Conservation (phyloP, 306 rosid species). For the Lathyrus oleraceus region DNA sequence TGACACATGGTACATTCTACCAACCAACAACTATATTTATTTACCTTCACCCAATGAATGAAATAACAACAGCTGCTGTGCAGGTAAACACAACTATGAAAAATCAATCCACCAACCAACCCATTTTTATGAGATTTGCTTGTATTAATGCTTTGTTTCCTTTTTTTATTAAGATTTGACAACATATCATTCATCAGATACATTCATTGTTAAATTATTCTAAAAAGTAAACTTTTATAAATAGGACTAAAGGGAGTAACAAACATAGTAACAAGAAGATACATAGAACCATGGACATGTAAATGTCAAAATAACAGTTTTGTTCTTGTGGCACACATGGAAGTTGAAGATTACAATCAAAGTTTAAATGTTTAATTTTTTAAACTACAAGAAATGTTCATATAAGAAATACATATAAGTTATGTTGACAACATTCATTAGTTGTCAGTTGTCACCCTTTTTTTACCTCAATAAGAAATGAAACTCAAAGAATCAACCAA, state of each 20-base stretch:
- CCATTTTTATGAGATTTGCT: too few species aligned
- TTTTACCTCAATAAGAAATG: conserved; percentile 12
- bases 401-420: conserved; percentile 12
- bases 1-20: too few species aligned
- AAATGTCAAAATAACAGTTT: background rate
- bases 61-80: too few species aligned
- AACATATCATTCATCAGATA: too few species aligned
- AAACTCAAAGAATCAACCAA: conserved; percentile 61
- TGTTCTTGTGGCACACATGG: conserved; percentile 2
- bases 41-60: too few species aligned
- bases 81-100: too few species aligned
- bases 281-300: background rate
- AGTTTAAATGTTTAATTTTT: conserved; percentile 8
- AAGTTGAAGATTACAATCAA: background rate
- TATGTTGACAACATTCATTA: conserved; percentile 12
- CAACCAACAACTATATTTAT: too few species aligned
- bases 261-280: background rate
- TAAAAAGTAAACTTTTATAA: too few species aligned
- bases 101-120: too few species aligned
- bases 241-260: background rate
- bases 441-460: background rate
- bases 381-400: conserved; percentile 5
- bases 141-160: too few species aligned
- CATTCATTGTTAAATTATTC: too few species aligned
- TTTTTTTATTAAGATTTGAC: too few species aligned